Evolutionary conservation across 1,284 basidiomycete genomes (phyloP).

Genomic region (Apiotrichum laibachii): DNA sequence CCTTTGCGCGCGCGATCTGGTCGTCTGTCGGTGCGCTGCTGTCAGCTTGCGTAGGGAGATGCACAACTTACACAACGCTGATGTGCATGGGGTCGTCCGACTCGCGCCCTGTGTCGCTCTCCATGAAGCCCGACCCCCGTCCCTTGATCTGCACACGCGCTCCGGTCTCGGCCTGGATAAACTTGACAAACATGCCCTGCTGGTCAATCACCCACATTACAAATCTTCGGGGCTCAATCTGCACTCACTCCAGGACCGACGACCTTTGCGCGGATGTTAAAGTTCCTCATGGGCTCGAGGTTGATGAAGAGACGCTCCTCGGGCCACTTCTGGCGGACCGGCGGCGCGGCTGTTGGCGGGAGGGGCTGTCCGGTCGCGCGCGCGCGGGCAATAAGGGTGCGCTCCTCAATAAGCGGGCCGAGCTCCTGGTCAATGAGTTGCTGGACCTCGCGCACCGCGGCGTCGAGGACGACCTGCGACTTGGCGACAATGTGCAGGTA

Average conservation of each 20-base stretch:
- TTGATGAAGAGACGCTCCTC: slow-evolving; percentile 88
- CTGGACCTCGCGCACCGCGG: slow-evolving; percentile 76
- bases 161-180: slow-evolving; percentile 93
- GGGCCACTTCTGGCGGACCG: slow-evolving; percentile 77
- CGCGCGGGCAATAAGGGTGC: slow-evolving; percentile 55
- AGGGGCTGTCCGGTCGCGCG: slow-evolving; percentile 43
- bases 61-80: slow-evolving; percentile 74
- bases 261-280: slow-evolving; percentile 95
- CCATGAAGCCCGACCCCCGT: slow-evolving; percentile 88
- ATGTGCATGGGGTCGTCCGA: slow-evolving; percentile 91
- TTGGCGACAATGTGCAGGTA: slow-evolving; percentile 91
- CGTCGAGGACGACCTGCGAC: slow-evolving; percentile 73
- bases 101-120: slow-evolving; percentile 88
- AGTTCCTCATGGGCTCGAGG: slow-evolving; percentile 86
- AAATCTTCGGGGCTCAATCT: too few relatives aligned
- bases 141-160: slow-evolving; percentile 99
- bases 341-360: slow-evolving; percentile 16
- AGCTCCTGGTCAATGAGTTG: slow-evolving; percentile 82
- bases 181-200: slow-evolving; percentile 97
- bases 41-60: too few relatives aligned
- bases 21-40: slow-evolving; percentile 79
- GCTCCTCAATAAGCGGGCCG: slow-evolving; percentile 81
- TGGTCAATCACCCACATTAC: background rate
- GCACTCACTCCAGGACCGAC: slow-evolving; percentile 80
- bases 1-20: slow-evolving; percentile 81